A percentile compares a stretch with the other conserved stretches of the same genome.
Conservation (phyloP, 176 grass and related monocot species). For the Aegilops speltoides region DNA sequence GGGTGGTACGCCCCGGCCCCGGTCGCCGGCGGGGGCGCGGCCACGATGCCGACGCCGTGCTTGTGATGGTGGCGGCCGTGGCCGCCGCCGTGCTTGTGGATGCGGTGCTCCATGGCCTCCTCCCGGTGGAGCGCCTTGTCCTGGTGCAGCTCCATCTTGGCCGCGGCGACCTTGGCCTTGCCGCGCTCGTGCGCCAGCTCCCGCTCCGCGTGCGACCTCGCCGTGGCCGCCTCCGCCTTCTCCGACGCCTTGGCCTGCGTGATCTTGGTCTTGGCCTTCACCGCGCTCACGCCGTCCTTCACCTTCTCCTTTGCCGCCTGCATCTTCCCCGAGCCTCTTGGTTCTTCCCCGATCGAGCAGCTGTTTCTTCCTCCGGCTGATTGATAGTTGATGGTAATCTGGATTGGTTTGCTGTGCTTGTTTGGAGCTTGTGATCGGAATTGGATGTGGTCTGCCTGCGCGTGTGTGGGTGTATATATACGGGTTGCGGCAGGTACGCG, state of each 20-base stretch:
- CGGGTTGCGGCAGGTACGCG: not conserved
- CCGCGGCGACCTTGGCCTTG: constrained; percentile 59
- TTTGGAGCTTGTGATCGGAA: not conserved
- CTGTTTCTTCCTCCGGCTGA: not conserved
- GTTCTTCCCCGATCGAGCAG: not conserved
- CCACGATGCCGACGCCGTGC: not conserved
- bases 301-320: constrained; percentile 37
- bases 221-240: constrained; percentile 45
- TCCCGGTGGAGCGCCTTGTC: not conserved
- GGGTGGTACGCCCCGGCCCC: not conserved
- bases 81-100: constrained; percentile 10
- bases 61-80: not conserved
- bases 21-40: not conserved
- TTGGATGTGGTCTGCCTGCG: not conserved
- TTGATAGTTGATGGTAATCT: not conserved
- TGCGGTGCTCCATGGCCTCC: constrained; percentile 10
- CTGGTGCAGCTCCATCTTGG: constrained; percentile 54
- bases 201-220: constrained; percentile 30
- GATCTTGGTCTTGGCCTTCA: constrained; percentile 50
- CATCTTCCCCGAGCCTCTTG: not conserved
- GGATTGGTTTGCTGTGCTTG: not conserved
- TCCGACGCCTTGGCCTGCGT: constrained; percentile 44
- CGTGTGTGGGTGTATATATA: not conserved
- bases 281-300: constrained; percentile 53
- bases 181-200: constrained; percentile 53